Evolutionary conservation across 495 filamentous ascomycete genomes (phyloP).

Genomic region (Annulohypoxylon maeteangense): DNA sequence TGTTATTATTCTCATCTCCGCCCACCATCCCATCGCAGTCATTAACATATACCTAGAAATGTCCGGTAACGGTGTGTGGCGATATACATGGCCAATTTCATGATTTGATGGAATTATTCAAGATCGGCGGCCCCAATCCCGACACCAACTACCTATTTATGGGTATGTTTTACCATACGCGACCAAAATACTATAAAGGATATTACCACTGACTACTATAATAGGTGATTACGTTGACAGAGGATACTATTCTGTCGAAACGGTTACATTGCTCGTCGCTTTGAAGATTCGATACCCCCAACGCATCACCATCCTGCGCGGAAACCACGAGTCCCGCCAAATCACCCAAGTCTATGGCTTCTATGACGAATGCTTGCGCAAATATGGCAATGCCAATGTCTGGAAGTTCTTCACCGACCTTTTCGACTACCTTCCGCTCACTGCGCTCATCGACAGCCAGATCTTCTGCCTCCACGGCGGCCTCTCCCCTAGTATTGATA

Average conservation of each 20-base stretch:
- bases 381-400: conserved; percentile 98
- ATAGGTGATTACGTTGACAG: conserved; percentile 95
- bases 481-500: conserved; percentile 95
- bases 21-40: conserved; percentile 8
- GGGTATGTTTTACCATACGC: conserved; percentile 65
- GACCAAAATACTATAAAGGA: neutral
- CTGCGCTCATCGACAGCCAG: conserved; percentile 98
- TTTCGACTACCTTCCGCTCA: conserved; percentile 98
- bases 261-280: conserved; percentile 90
- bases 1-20: conserved; percentile 51
- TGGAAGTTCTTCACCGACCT: conserved; percentile 99
- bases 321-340: conserved; percentile 96
- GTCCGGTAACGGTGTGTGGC: conserved; percentile 91
- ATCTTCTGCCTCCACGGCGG: conserved; percentile 99
- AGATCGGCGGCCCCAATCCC: conserved; percentile 89
- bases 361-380: conserved; percentile 96
- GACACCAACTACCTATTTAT: conserved; percentile 97
- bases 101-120: conserved; percentile 94
- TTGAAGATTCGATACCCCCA: conserved; percentile 96
- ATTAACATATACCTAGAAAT: conserved; percentile 72
- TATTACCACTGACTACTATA: conserved; percentile 19
- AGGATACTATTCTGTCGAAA: conserved; percentile 97
- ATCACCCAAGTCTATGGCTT: conserved; percentile 98
- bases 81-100: conserved; percentile 96
- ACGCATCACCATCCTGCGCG: conserved; percentile 95